These are phyloP conservation scores for Phanerodontia chrysosporium DNA, from an alignment of 768 basidiomycete genomes.

Conservation along the genomic window DNA sequence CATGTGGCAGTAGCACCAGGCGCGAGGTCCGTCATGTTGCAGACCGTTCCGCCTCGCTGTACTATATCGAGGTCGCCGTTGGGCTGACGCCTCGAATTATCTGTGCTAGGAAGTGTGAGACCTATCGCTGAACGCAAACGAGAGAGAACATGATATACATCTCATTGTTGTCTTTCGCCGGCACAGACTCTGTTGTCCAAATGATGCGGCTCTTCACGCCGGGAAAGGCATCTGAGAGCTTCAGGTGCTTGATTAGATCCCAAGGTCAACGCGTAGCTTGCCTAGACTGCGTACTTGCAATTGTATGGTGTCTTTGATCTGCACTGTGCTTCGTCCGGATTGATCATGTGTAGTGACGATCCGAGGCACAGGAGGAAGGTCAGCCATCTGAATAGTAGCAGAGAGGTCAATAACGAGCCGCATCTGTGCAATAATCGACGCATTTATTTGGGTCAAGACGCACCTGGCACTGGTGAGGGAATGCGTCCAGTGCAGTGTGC, in stretches of 20 bases:
- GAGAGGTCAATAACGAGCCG: no score
- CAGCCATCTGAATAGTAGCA: slow-evolving; percentile 3
- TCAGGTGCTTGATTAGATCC: neutral
- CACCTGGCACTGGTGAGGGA: no score
- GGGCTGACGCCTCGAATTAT: slow-evolving; percentile 42
- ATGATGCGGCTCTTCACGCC: slow-evolving; percentile 32
- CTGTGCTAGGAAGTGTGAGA: no score
- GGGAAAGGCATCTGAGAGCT: slow-evolving; percentile 17
- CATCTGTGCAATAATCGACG: no score
- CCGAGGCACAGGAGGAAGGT: slow-evolving; percentile 39
- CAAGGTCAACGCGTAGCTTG: neutral
- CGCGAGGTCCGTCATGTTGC: slow-evolving; percentile 50
- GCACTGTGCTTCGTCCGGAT: slow-evolving; percentile 37
- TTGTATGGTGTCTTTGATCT: slow-evolving; percentile 20
- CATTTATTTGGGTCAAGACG: no score
- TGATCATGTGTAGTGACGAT: slow-evolving; percentile 48
- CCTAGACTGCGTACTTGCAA: neutral
- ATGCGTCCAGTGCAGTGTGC: no score
- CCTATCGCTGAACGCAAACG: no score
- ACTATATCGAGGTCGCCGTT: slow-evolving; percentile 37
- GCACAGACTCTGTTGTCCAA: slow-evolving; percentile 49
- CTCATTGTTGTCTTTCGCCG: slow-evolving; percentile 55
- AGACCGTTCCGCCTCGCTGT: slow-evolving; percentile 42
- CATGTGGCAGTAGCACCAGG: slow-evolving; percentile 47
- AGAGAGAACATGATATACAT: no score